Evolutionary conservation across 2,329 filamentous ascomycete genomes (phyloP).

Genomic region (Ilyonectria sp.): DNA sequence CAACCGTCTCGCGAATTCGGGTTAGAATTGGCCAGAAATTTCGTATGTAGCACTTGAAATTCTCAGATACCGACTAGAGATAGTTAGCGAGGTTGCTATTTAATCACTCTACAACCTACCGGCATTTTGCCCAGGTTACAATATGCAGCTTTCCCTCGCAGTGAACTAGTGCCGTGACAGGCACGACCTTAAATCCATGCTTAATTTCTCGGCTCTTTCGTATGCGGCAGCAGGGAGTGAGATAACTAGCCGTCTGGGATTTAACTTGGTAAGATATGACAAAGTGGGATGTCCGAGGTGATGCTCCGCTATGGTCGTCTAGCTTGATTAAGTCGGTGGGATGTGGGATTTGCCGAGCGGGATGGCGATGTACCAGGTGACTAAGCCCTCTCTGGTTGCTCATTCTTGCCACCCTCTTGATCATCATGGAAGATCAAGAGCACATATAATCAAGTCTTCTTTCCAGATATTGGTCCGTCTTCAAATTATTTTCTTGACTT

Average conservation of each 20-base stretch:
- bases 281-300: slow-evolving; percentile 18
- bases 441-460: background rate
- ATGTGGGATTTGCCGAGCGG: slow-evolving; percentile 25
- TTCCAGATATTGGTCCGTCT: slow-evolving; percentile 16
- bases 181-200: background rate
- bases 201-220: background rate
- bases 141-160: background rate
- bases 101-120: background rate
- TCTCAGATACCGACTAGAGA: slow-evolving; percentile 10
- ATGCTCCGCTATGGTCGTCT: background rate
- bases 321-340: background rate
- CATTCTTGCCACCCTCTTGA: background rate
- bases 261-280: background rate
- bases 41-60: background rate
- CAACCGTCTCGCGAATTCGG: background rate
- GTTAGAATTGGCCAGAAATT: slow-evolving; percentile 7
- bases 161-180: no score
- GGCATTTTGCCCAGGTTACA: background rate
- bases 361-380: background rate
- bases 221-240: background rate
- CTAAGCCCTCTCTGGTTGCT: background rate
- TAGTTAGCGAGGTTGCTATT: slow-evolving; percentile 10
- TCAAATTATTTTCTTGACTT: background rate
- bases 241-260: no score
- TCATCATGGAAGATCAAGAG: background rate